Evolutionary conservation across 2,329 filamentous ascomycete genomes (phyloP).

Genomic region (Fusarium proliferatum): DNA sequence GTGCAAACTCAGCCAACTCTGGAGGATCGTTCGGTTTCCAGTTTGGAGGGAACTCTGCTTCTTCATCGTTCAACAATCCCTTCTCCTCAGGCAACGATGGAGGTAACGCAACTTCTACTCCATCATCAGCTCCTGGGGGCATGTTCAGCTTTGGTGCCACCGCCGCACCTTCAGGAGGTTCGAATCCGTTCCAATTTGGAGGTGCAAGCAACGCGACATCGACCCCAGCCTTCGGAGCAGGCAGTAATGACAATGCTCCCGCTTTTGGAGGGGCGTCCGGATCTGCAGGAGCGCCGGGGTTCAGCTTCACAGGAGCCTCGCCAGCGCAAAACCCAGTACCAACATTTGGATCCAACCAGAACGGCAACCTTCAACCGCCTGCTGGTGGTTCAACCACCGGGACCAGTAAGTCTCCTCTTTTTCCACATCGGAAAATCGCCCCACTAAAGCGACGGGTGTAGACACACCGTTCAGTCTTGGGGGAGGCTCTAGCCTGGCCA

Average conservation of each 20-base stretch:
- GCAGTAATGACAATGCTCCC: conserved; percentile 38
- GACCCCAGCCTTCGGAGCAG: conserved; percentile 46
- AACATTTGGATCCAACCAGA: conserved; percentile 51
- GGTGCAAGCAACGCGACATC: conserved; percentile 38
- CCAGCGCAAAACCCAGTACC: conserved; percentile 46
- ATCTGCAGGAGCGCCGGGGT: conserved; percentile 47
- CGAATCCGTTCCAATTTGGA: conserved; percentile 55
- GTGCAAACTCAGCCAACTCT: conserved; percentile 43
- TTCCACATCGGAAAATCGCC: conserved; percentile 55
- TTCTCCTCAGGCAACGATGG: conserved; percentile 49
- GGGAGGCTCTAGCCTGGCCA: conserved; percentile 70
- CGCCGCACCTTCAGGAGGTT: conserved; percentile 44
- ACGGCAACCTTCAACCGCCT: conserved; percentile 55
- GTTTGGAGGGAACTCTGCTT: conserved; percentile 46
- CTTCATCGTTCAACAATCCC: conserved; percentile 54
- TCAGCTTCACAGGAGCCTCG: conserved; percentile 54
- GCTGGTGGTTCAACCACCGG: conserved; percentile 58
- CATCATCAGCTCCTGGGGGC: conserved; percentile 41
- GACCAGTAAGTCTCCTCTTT: conserved; percentile 59
- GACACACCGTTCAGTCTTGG: conserved; percentile 68
- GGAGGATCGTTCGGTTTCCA: conserved; percentile 47
- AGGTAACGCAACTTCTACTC: conserved; percentile 36
- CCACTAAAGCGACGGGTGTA: conserved; percentile 61
- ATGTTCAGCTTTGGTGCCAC: conserved; percentile 55
- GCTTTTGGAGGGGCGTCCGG: conserved; percentile 49